Evolutionary conservation across 2,329 filamentous ascomycete species (phyloP).

Genomic region (Colletotrichum noveboracense): DNA sequence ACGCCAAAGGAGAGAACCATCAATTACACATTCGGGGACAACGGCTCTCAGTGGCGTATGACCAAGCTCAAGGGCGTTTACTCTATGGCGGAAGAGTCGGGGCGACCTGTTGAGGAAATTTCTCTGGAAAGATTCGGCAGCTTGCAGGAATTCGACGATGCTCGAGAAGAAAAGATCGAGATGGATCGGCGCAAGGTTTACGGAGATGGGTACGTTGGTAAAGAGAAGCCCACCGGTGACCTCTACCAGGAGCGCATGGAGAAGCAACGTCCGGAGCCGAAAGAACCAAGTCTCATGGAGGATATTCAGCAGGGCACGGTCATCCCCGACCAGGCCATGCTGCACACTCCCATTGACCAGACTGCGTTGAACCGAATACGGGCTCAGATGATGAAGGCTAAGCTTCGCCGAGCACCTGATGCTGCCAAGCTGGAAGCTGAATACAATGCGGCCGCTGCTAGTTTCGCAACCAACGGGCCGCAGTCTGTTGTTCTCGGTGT

Average conservation of each 20-base stretch:
- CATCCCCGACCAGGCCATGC: slow-evolving; percentile 58
- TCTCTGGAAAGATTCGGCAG: slow-evolving; percentile 83
- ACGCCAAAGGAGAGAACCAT: slow-evolving; percentile 60
- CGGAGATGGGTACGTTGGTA: slow-evolving; percentile 82
- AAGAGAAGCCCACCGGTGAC: slow-evolving; percentile 87
- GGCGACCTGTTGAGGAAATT: slow-evolving; percentile 78
- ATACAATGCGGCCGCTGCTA: slow-evolving; percentile 78
- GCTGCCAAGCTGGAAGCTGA: slow-evolving; percentile 79
- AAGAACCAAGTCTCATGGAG: slow-evolving; percentile 14
- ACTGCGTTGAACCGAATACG: slow-evolving; percentile 87
- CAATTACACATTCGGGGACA: slow-evolving; percentile 86
- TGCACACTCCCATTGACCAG: slow-evolving; percentile 69
- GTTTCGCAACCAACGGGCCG: slow-evolving; percentile 60
- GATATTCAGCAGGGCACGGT: slow-evolving; percentile 58
- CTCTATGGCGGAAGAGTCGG: slow-evolving; percentile 75
- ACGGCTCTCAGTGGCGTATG: slow-evolving; percentile 94
- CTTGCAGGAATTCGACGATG: slow-evolving; percentile 87
- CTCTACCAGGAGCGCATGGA: slow-evolving; percentile 79
- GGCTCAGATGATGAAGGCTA: slow-evolving; percentile 95
- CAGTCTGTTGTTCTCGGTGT: slow-evolving; percentile 82
- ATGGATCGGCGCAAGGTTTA: slow-evolving; percentile 83
- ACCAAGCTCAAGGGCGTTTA: slow-evolving; percentile 90
- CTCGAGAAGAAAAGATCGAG: slow-evolving; percentile 91
- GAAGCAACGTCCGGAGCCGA: slow-evolving; percentile 47
- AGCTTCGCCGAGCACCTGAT: slow-evolving; percentile 78